Conservation (phyloP, 169 alveolate species). For the Plasmodium vinckei region DNA sequence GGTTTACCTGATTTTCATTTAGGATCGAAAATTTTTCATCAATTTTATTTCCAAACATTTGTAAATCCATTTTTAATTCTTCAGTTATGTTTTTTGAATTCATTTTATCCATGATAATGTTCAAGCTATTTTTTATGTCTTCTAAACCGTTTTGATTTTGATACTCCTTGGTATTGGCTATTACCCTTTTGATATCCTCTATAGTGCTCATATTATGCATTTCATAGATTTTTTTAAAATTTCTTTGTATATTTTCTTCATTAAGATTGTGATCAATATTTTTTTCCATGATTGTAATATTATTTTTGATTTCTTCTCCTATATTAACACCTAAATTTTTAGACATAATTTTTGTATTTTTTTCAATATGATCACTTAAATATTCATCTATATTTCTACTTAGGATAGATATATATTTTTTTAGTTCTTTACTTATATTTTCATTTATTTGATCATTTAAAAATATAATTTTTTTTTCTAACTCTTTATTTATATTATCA, state of each 20-base stretch:
- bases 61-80: too few relatives aligned
- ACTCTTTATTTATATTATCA: conserved; percentile 25
- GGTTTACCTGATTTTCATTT: too few relatives aligned
- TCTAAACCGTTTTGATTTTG: too few relatives aligned
- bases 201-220: background rate
- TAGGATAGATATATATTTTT: conserved; percentile 22
- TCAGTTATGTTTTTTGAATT: too few relatives aligned
- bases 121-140: too few relatives aligned
- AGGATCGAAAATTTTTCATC: too few relatives aligned
- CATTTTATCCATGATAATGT: too few relatives aligned
- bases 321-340: conserved; percentile 4
- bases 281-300: conserved; percentile 2
- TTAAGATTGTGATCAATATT: conserved; percentile 4
- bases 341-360: background rate
- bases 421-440: conserved; percentile 35
- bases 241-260: background rate
- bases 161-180: background rate
- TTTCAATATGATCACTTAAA: conserved; percentile 34
- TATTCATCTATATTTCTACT: conserved; percentile 56
- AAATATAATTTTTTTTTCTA: conserved; percentile 11
- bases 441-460: conserved; percentile 27
- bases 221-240: background rate
- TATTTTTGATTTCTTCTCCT: conserved; percentile 18
- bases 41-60: too few relatives aligned
- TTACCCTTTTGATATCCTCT: background rate